phyloP scores from a whole-genome alignment of 306 rosid genomes.

The Cucurbita pepo region DNA sequence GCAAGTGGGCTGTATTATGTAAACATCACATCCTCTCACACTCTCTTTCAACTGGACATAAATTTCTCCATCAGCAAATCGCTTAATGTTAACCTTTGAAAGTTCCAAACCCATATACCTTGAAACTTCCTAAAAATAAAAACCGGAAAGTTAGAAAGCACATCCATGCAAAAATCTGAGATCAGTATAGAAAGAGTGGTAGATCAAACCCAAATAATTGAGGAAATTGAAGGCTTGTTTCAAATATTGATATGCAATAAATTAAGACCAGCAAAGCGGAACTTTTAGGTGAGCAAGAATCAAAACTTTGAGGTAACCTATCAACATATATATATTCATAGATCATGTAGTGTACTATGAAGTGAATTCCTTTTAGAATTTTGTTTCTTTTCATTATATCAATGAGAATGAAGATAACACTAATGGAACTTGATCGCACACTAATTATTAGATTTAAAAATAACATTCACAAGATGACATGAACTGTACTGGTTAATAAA shows the following conservation, averaged over 20 bases:
- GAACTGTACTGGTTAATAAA: background rate
- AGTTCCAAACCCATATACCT: constrained; percentile 87
- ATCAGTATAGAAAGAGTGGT: background rate
- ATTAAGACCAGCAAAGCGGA: background rate
- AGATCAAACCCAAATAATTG: background rate
- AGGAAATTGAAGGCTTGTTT: background rate
- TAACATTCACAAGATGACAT: background rate
- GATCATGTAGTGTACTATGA: background rate
- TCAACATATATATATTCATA: background rate
- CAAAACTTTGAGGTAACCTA: background rate
- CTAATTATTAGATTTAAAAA: background rate
- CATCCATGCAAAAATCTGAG: background rate
- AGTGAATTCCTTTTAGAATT: background rate
- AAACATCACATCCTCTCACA: constrained; percentile 88
- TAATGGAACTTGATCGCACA: no score
- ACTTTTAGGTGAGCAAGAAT: background rate
- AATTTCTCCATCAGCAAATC: constrained; percentile 94
- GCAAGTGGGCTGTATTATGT: constrained; percentile 73
- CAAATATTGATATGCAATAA: background rate
- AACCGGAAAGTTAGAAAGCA: constrained; percentile 1
- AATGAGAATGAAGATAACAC: no score
- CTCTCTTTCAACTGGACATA: constrained; percentile 94
- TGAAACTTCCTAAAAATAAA: constrained; percentile 54
- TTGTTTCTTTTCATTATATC: background rate
- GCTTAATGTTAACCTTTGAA: constrained; percentile 60